Evolutionary conservation across 2,329 filamentous ascomycete genomes (phyloP).

Genomic region (Ascochyta viciae-villosae): DNA sequence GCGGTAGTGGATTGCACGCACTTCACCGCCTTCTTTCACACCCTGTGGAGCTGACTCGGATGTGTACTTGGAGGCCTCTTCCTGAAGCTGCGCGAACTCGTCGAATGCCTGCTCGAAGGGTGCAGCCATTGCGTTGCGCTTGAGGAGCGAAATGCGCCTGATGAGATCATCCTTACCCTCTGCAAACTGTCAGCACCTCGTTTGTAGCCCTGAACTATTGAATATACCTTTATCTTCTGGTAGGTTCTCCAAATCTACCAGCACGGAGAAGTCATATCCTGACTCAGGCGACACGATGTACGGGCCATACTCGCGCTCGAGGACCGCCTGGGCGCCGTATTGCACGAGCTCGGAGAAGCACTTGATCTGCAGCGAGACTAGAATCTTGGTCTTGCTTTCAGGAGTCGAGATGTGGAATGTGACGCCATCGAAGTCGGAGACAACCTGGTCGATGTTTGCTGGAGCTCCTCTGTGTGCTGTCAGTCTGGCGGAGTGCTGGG

Average conservation of each 20-base stretch:
- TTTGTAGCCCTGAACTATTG: not conserved
- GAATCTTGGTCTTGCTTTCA: slow-evolving; percentile 89
- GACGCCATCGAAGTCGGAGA: slow-evolving; percentile 98
- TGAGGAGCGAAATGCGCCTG: slow-evolving; percentile 85
- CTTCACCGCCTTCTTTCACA: slow-evolving; percentile 83
- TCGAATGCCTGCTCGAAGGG: slow-evolving; percentile 97
- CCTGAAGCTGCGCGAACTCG: slow-evolving; percentile 84
- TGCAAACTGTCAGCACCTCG: slow-evolving; percentile 45
- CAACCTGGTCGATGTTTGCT: slow-evolving; percentile 92
- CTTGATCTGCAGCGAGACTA: slow-evolving; percentile 92
- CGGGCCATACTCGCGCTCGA: slow-evolving; percentile 91
- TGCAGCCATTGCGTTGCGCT: slow-evolving; percentile 98
- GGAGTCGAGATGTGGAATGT: slow-evolving; percentile 98
- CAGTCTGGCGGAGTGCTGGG: slow-evolving; percentile 45
- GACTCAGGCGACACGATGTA: slow-evolving; percentile 88
- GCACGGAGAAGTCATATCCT: slow-evolving; percentile 94
- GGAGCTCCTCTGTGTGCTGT: slow-evolving; percentile 73
- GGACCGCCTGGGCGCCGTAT: slow-evolving; percentile 90
- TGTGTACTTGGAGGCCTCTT: slow-evolving; percentile 90
- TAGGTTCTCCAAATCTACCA: slow-evolving; percentile 86
- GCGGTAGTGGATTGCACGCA: slow-evolving; percentile 97
- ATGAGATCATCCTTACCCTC: slow-evolving; percentile 88
- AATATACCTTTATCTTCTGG: slow-evolving; percentile 75
- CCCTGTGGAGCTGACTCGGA: slow-evolving; percentile 94
- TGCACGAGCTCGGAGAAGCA: slow-evolving; percentile 92